phyloP scores from a whole-genome alignment of 2,329 filamentous ascomycete genomes.

The Trichoderma sp. region DNA sequence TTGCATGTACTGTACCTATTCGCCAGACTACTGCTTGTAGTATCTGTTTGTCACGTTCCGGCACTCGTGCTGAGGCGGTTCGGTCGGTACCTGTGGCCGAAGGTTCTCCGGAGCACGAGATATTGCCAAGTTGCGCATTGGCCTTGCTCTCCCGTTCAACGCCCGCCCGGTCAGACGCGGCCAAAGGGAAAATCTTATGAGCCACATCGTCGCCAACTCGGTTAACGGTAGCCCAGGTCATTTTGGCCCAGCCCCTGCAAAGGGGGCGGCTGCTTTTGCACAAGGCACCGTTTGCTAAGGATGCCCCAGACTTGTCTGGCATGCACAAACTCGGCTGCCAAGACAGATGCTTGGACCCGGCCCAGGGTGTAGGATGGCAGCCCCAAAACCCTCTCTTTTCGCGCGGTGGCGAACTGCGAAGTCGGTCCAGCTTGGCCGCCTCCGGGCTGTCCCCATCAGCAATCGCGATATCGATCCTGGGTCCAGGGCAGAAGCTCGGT shows the following conservation, averaged over 20 bases:
- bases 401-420: conserved; percentile 23
- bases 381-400: conserved; percentile 24
- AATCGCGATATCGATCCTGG: conserved; percentile 25
- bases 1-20: not conserved
- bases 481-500: not conserved
- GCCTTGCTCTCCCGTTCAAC: conserved; percentile 2
- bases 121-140: conserved; percentile 1
- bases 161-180: conserved; percentile 14
- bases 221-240: conserved; percentile 13
- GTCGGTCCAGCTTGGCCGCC: not conserved
- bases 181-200: not conserved
- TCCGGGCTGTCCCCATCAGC: conserved; percentile 7
- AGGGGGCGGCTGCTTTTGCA: conserved; percentile 7
- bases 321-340: not conserved
- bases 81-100: not conserved
- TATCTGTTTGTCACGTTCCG: not conserved
- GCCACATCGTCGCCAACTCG: conserved; percentile 19
- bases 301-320: conserved; percentile 9
- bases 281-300: not conserved
- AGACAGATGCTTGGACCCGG: conserved; percentile 11
- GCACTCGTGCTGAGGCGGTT: not conserved
- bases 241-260: conserved; percentile 17
- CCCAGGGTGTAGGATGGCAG: conserved; percentile 4
- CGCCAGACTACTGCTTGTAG: too few relatives aligned
- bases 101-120: conserved; percentile 5